Percentiles rank a stretch among this genome's conserved stretches.
These are phyloP conservation scores for Picochlorum sp. DNA, from an alignment of 139 green algal species.

Conservation along the genomic window DNA sequence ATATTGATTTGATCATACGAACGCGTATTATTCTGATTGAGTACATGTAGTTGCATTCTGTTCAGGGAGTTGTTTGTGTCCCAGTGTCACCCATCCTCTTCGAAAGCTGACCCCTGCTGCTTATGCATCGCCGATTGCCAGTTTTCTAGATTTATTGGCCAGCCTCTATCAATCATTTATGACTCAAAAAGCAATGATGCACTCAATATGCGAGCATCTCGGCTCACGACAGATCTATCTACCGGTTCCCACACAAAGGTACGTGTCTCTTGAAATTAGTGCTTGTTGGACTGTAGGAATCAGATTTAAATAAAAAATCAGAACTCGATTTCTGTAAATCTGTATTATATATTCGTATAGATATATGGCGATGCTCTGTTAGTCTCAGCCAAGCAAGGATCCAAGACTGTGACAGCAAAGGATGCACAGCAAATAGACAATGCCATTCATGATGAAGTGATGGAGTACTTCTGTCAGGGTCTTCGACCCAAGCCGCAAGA, in stretches of 20 bases:
- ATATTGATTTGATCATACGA: too few relatives aligned
- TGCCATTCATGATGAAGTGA: slow-evolving; percentile 9
- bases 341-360: too few relatives aligned
- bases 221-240: slow-evolving; percentile 3
- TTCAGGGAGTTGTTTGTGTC: too few relatives aligned
- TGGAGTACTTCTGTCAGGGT: slow-evolving; percentile 6
- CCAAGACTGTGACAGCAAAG: background rate
- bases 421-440: slow-evolving; percentile 1
- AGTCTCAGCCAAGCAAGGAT: too few relatives aligned
- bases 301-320: too few relatives aligned
- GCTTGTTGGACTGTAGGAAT: too few relatives aligned
- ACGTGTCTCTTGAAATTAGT: too few relatives aligned
- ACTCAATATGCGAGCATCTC: background rate
- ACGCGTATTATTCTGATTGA: too few relatives aligned
- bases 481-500: background rate
- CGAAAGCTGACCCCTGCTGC: background rate
- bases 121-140: slow-evolving; percentile 2
- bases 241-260: background rate
- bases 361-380: slow-evolving; percentile 6
- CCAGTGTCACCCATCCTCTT: background rate
- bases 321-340: too few relatives aligned
- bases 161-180: slow-evolving; percentile 1
- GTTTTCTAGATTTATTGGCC: background rate
- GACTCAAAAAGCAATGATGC: background rate
- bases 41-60: too few relatives aligned